phyloP scores from a whole-genome alignment of 2,329 filamentous ascomycete genomes.

The Cercospora sojina region DNA sequence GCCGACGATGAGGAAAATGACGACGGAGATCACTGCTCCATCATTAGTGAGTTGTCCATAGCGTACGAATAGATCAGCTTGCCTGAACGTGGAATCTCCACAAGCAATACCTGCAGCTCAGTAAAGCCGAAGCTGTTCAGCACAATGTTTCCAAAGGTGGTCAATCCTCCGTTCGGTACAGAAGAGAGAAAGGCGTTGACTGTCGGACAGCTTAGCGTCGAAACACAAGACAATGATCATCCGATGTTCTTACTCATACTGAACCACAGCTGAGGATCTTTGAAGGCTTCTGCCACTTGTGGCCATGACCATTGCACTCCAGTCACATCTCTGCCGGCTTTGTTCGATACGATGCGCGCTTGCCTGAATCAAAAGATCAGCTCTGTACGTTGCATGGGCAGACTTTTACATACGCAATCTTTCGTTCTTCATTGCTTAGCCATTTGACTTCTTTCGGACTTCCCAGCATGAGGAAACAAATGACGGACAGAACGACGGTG shows the following conservation, averaged over 20 bases:
- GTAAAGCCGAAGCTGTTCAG: slow-evolving; percentile 33
- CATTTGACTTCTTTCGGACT: slow-evolving; percentile 35
- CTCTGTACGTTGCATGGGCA: neutral
- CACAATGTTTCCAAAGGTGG: slow-evolving; percentile 32
- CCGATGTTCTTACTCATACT: slow-evolving; percentile 18
- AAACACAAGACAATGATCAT: neutral
- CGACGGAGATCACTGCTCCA: slow-evolving; percentile 31
- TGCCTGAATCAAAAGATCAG: slow-evolving; percentile 19
- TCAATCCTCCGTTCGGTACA: slow-evolving; percentile 33
- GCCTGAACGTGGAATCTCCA: slow-evolving; percentile 37
- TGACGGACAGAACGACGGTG: slow-evolving; percentile 30
- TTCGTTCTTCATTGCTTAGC: slow-evolving; percentile 31
- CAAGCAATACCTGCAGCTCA: slow-evolving; percentile 38
- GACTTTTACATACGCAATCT: slow-evolving; percentile 27
- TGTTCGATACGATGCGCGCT: slow-evolving; percentile 34
- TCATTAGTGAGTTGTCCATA: neutral
- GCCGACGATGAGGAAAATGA: slow-evolving; percentile 37
- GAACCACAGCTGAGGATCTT: slow-evolving; percentile 34
- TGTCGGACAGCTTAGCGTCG: neutral
- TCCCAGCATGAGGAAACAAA: slow-evolving; percentile 34
- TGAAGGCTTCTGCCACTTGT: slow-evolving; percentile 33
- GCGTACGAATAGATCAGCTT: neutral
- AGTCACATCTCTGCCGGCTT: slow-evolving; percentile 35
- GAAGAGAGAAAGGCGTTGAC: slow-evolving; percentile 33
- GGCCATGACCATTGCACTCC: slow-evolving; percentile 34